A percentile compares a stretch with the other conserved stretches of the same genome.
Conservation (phyloP, 192 early-diverging fungal genomes). For the Entomortierella beljakovae region DNA sequence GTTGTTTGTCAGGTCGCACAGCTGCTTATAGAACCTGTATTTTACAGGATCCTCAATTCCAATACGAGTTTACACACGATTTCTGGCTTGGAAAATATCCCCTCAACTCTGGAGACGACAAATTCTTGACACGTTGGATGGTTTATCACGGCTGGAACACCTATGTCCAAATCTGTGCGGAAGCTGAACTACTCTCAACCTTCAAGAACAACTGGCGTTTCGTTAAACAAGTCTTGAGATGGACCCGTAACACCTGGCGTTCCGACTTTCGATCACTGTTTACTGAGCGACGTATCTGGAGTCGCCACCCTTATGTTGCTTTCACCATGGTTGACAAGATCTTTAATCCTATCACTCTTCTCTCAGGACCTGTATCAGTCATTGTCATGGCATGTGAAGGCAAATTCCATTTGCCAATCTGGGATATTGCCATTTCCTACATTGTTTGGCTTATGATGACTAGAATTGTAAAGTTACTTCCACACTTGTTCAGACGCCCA, state of each 20-base stretch:
- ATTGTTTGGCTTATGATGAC: conserved; percentile 74
- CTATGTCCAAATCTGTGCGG: conserved; percentile 72
- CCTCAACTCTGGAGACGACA: conserved; percentile 80
- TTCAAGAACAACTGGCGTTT: conserved; percentile 85
- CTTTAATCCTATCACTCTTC: conserved; percentile 77
- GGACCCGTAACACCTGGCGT: conserved; percentile 83
- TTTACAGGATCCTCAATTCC: conserved; percentile 77
- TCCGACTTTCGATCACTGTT: conserved; percentile 75
- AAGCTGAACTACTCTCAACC: conserved; percentile 75
- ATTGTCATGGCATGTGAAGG: conserved; percentile 60
- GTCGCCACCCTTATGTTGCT: conserved; percentile 74
- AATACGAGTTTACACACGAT: conserved; percentile 77
- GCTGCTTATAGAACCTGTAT: conserved; percentile 78
- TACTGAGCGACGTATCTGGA: conserved; percentile 72
- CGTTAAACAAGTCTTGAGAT: conserved; percentile 75
- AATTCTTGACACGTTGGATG: conserved; percentile 82
- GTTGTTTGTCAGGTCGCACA: conserved; percentile 78
- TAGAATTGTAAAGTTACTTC: conserved; percentile 71
- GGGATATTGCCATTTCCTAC: conserved; percentile 72
- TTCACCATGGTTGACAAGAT: conserved; percentile 84
- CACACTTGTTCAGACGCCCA: conserved; percentile 73
- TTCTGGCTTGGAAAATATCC: conserved; percentile 80
- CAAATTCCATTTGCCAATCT: conserved; percentile 61
- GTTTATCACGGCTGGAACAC: conserved; percentile 77
- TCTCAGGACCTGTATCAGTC: conserved; percentile 72